Evolutionary conservation across 306 rosid species (phyloP), one percentile per base, ranked within the genome.

Genomic region (Adenanthera pavonina): DNA sequence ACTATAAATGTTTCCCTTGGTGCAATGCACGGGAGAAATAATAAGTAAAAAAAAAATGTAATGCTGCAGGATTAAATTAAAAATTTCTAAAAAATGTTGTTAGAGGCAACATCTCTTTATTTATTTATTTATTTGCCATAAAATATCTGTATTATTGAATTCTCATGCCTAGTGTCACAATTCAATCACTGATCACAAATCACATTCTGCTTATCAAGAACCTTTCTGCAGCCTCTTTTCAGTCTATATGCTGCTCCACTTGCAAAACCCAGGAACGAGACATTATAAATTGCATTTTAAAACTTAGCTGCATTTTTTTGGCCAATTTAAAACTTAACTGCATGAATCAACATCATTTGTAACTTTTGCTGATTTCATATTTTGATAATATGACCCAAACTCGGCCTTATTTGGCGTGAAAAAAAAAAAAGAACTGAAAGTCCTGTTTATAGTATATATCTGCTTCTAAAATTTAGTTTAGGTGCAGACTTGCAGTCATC

Each of bases 401-500:
- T 17, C 15, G 44, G 46, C 69, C 19, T 33, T 35, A 36, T 64
- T 64, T 35, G 14, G 69, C 5, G 69, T 4, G 35, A 5, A 14
- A 11, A 25, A 34, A 7, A 34, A 13, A 34, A 13, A 13, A 64
- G 10, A 14, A 35, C 20, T 35, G 69, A n/a, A 64, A 64, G 9
- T 13, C 41, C 33, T 61, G n/a, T 61, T 61, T 74, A 44, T 33
- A 66, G 64, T 52, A 38, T 33, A 53, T 66, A 46, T 76, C 56
- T 75, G 59, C 54, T 51, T 69, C 51, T 30, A 53, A 41, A 30
- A 17, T 30, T 60, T 60, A 33, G 44, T 41, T 71, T 33, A 41
- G 51, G 19, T 77, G 74, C 52, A 43, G 41, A 48, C 77, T 40
- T 75, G 33, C 20, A 3, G 14, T 38, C 69, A 57, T 75, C 43